A percentile compares a stretch with the other conserved stretches of the same genome.
phyloP scores from a whole-genome alignment of 805 yeast species.

The Candida piceae region DNA sequence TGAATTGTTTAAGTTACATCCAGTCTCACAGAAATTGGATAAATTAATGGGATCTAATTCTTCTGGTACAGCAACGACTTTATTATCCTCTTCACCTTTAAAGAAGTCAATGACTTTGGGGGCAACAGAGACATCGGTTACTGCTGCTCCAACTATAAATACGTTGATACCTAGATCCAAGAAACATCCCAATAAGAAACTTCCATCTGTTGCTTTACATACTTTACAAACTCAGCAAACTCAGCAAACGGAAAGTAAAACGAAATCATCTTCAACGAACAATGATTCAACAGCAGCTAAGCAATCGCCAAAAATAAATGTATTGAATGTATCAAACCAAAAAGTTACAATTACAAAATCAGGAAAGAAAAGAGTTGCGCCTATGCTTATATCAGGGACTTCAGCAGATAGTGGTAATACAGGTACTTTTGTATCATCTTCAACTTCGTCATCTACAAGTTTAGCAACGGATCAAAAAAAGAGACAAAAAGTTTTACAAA shows the following conservation, averaged over 20 bases:
- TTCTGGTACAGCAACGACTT: too few species aligned
- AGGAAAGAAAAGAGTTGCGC: constrained; percentile 73
- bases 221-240: constrained; percentile 1
- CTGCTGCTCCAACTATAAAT: constrained; percentile 16
- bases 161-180: constrained; percentile 28
- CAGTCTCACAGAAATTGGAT: constrained; percentile 32
- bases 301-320: constrained; percentile 11
- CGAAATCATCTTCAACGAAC: too few species aligned
- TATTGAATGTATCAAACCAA: constrained; percentile 29
- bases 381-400: constrained; percentile 52
- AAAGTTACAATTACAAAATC: constrained; percentile 63
- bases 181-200: constrained; percentile 26
- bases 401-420: too few species aligned
- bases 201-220: constrained; percentile 14
- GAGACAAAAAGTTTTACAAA: constrained; percentile 20
- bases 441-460: constrained; percentile 16
- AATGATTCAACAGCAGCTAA: too few species aligned
- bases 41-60: constrained; percentile 32
- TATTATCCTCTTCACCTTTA: too few species aligned
- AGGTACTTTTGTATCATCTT: neutral
- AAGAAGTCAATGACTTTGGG: too few species aligned
- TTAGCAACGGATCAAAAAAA: constrained; percentile 12
- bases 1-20: constrained; percentile 7
- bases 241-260: constrained; percentile 2
- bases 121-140: neutral